These are phyloP conservation scores for Carpinus viminea DNA, from an alignment of 306 rosid genomes.

Conservation along the genomic window DNA sequence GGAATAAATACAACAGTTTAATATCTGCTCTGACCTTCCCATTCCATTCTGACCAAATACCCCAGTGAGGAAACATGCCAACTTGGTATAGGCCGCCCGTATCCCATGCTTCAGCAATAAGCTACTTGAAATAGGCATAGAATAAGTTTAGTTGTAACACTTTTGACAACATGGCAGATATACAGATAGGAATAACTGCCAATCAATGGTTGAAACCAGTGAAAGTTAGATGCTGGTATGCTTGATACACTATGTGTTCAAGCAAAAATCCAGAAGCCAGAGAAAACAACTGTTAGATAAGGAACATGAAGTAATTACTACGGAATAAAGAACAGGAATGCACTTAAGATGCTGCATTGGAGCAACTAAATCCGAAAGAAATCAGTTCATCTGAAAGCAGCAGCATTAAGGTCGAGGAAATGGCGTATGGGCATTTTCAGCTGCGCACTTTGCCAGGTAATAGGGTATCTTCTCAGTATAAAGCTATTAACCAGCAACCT, in stretches of 20 bases:
- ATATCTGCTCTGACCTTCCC: slow-evolving; percentile 74
- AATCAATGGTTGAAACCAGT: neutral
- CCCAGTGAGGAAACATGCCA: slow-evolving; percentile 95
- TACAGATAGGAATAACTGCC: slow-evolving; percentile 24
- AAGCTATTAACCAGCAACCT: neutral
- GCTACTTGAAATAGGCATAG: slow-evolving; percentile 51
- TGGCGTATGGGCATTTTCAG: neutral
- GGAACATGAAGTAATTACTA: neutral
- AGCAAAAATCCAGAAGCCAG: neutral
- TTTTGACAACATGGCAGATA: neutral
- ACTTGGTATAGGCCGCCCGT: slow-evolving; percentile 96
- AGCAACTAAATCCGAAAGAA: neutral
- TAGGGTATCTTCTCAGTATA: neutral
- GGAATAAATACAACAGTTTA: slow-evolving; percentile 23
- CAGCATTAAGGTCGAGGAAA: neutral
- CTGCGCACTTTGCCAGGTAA: neutral
- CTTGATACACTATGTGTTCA: neutral
- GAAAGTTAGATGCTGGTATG: neutral
- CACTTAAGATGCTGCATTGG: neutral
- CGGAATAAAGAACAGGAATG: neutral
- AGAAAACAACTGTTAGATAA: neutral
- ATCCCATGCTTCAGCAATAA: slow-evolving; percentile 99
- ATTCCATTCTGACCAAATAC: slow-evolving; percentile 99
- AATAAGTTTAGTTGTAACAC: slow-evolving; percentile 11
- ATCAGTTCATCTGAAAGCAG: neutral